These are phyloP conservation scores for Sarocladium oryzae DNA, from an alignment of 2,329 filamentous ascomycete species.

Conservation along the genomic window DNA sequence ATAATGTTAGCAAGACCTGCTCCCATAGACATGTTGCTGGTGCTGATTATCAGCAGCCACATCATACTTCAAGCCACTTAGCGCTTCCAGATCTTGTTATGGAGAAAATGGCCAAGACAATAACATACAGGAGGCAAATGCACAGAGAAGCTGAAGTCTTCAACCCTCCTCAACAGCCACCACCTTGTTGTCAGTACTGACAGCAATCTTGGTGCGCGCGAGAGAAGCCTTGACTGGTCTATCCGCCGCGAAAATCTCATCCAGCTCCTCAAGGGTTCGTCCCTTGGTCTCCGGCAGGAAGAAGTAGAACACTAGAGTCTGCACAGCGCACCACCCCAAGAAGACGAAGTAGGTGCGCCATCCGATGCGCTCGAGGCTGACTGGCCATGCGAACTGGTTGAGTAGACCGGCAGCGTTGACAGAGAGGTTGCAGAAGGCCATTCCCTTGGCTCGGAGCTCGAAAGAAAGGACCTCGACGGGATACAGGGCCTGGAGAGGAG, in stretches of 20 bases:
- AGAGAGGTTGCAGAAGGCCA: constrained; percentile 38
- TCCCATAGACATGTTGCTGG: no score
- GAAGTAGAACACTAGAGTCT: constrained; percentile 18
- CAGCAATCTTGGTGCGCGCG: neutral
- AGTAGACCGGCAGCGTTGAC: constrained; percentile 39
- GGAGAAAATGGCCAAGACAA: no score
- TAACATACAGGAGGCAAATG: no score
- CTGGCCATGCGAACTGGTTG: constrained; percentile 39
- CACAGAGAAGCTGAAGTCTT: neutral
- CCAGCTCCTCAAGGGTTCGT: constrained; percentile 50
- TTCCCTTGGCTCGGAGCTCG: constrained; percentile 47
- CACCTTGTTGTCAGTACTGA: constrained; percentile 1
- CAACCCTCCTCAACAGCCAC: constrained; percentile 4
- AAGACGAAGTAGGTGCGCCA: constrained; percentile 49
- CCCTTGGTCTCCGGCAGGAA: constrained; percentile 26
- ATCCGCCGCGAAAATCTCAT: constrained; percentile 44
- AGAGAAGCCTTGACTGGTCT: constrained; percentile 24
- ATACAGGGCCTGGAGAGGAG: constrained; percentile 33
- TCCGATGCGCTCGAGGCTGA: constrained; percentile 40
- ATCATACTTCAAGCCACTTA: no score
- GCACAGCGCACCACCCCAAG: constrained; percentile 33
- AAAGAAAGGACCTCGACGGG: constrained; percentile 45
- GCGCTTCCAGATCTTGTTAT: no score
- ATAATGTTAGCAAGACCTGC: no score
- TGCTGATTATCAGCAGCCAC: no score